These are phyloP conservation scores for Claviceps purpurea DNA, from an alignment of 2,329 filamentous ascomycete genomes.

Conservation along the genomic window DNA sequence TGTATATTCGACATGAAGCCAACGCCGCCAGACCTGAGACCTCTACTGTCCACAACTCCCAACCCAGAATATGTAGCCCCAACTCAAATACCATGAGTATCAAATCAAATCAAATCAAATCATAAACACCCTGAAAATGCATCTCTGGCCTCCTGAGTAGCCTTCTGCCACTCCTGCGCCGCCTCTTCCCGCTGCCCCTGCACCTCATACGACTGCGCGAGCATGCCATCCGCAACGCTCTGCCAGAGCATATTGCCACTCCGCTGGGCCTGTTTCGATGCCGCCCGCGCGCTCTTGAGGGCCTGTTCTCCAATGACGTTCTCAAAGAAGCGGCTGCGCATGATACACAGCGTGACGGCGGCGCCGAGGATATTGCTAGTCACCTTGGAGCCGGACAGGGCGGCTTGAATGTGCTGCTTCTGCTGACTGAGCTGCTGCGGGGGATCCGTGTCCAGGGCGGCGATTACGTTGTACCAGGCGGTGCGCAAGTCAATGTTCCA, in stretches of 20 bases:
- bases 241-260: constrained; percentile 64
- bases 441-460: constrained; percentile 49
- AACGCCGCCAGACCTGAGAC: too few species aligned
- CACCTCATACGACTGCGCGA: constrained; percentile 61
- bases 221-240: constrained; percentile 68
- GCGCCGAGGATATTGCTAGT: constrained; percentile 67
- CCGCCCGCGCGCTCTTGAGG: constrained; percentile 61
- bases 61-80: too few species aligned
- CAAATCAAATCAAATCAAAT: constrained; percentile 10
- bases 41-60: too few species aligned
- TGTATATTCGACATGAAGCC: too few species aligned
- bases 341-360: constrained; percentile 72
- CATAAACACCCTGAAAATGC: constrained; percentile 25
- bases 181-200: constrained; percentile 46
- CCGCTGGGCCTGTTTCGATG: constrained; percentile 51
- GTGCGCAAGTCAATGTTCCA: constrained; percentile 63
- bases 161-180: constrained; percentile 25
- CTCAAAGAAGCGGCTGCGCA: constrained; percentile 72
- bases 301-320: constrained; percentile 71
- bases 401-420: constrained; percentile 64
- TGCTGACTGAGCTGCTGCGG: constrained; percentile 57
- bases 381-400: constrained; percentile 54
- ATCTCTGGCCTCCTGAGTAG: constrained; percentile 27
- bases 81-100: not conserved
- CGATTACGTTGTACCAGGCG: constrained; percentile 63